A percentile compares a stretch with the other conserved stretches of the same genome.
These are phyloP conservation scores for Aspergillus ibericus DNA, from an alignment of 2,329 filamentous ascomycete species.

Conservation along the genomic window DNA sequence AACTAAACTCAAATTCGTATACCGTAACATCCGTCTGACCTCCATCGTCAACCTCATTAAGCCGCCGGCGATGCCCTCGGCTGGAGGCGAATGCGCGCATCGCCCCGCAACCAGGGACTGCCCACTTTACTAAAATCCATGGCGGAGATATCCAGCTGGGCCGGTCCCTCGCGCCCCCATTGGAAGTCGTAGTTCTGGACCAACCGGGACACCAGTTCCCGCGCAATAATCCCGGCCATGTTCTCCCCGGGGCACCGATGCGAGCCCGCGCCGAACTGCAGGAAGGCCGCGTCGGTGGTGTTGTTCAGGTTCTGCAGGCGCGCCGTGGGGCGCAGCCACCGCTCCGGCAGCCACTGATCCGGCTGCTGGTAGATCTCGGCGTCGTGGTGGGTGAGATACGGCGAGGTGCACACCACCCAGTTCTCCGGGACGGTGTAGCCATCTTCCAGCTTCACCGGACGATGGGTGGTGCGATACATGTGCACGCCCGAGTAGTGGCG, in stretches of 20 bases:
- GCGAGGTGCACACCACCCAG: slow-evolving; percentile 1
- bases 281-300: not conserved
- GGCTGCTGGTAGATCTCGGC: not conserved
- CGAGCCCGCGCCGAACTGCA: not conserved
- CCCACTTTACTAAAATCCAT: slow-evolving; percentile 7
- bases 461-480: not conserved
- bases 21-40: not conserved
- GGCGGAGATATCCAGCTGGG: not conserved
- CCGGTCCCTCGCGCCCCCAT: not conserved
- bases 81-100: not conserved
- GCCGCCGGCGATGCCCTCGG: not conserved
- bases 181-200: not conserved
- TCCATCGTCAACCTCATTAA: not conserved
- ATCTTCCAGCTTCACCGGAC: not conserved
- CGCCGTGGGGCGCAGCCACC: not conserved
- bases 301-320: not conserved
- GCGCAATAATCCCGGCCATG: not conserved
- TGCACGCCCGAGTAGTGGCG: not conserved
- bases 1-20: too few species aligned
- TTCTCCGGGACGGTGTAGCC: not conserved
- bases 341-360: not conserved
- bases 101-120: slow-evolving; percentile 5
- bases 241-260: slow-evolving; percentile 5
- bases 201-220: not conserved
- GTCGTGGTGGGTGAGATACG: slow-evolving; percentile 2